Evolutionary conservation across 345 rosid genomes (phyloP).

Genomic region (Linum trigynum): DNA sequence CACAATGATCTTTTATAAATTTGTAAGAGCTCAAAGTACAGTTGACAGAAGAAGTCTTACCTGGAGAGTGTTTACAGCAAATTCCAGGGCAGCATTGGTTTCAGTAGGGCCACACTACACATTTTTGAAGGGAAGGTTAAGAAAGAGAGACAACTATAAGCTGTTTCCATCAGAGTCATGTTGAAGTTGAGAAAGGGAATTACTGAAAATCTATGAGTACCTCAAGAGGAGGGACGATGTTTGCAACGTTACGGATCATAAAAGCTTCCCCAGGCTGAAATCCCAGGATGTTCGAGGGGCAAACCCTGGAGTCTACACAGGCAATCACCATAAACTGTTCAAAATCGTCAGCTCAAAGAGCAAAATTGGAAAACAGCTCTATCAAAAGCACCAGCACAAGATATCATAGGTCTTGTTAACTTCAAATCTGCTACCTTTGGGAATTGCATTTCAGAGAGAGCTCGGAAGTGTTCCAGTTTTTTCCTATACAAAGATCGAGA

Average conservation of each 20-base stretch:
- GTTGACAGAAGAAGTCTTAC: conserved; percentile 2
- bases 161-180: background rate
- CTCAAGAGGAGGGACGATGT: conserved; percentile 21
- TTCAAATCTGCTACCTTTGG: conserved; percentile 18
- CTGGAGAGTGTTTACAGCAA: conserved; percentile 24
- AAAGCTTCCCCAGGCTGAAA: conserved; percentile 30
- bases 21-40: background rate
- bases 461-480: conserved; percentile 15
- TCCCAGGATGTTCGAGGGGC: conserved; percentile 28
- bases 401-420: background rate
- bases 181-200: background rate
- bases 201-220: background rate
- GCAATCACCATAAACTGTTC: conserved; percentile 30
- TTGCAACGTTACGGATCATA: conserved; percentile 22
- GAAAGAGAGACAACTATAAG: too few relatives aligned
- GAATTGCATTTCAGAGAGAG: conserved; percentile 17
- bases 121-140: background rate
- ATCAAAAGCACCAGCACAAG: background rate
- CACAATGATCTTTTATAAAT: background rate
- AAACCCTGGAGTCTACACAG: conserved; percentile 28
- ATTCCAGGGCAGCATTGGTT: conserved; percentile 26
- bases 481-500: conserved; percentile 9
- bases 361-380: background rate
- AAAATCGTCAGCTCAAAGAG: background rate
- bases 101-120: conserved; percentile 25